Evolutionary conservation across 345 rosid species (phyloP).

Genomic region (Acer saccharum): DNA sequence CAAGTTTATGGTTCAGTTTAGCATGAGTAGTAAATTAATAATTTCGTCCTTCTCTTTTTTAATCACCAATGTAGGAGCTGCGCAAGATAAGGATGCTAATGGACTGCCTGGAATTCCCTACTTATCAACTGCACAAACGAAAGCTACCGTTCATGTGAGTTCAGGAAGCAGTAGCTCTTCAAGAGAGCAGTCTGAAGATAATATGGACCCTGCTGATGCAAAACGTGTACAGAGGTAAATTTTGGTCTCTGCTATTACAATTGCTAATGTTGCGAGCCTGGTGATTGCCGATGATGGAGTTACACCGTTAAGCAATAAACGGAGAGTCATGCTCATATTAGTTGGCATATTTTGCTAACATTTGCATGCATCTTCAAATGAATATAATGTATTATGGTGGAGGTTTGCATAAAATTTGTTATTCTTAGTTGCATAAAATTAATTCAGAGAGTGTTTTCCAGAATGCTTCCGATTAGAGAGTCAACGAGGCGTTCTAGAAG

Average conservation of each 20-base stretch:
- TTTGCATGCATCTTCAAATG: neutral
- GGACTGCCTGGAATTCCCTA: slow-evolving; percentile 32
- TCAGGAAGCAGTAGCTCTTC: slow-evolving; percentile 80
- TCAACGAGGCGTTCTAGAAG: slow-evolving; percentile 94
- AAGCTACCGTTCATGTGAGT: slow-evolving; percentile 32
- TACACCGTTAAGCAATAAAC: neutral
- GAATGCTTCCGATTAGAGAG: slow-evolving; percentile 97
- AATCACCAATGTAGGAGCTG: slow-evolving; percentile 30
- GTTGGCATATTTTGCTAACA: neutral
- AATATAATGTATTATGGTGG: neutral
- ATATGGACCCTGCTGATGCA: slow-evolving; percentile 62
- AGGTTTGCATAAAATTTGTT: neutral
- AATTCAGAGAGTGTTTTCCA: slow-evolving; percentile 29
- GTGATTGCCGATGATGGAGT: neutral
- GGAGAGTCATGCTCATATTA: neutral
- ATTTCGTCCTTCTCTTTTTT: slow-evolving; percentile 13
- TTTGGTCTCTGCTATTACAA: slow-evolving; percentile 1
- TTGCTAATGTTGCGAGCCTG: slow-evolving; percentile 6
- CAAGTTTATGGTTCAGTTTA: too few relatives aligned
- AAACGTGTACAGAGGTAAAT: slow-evolving; percentile 85
- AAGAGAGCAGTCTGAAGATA: slow-evolving; percentile 71
- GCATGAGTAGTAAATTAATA: slow-evolving; percentile 4
- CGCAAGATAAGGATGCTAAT: slow-evolving; percentile 40
- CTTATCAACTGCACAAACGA: slow-evolving; percentile 38
- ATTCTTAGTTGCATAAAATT: slow-evolving; percentile 4